Base-by-base conservation (phyloP, 1,139 yeast species). In the Zygoascus sp. region DNA sequence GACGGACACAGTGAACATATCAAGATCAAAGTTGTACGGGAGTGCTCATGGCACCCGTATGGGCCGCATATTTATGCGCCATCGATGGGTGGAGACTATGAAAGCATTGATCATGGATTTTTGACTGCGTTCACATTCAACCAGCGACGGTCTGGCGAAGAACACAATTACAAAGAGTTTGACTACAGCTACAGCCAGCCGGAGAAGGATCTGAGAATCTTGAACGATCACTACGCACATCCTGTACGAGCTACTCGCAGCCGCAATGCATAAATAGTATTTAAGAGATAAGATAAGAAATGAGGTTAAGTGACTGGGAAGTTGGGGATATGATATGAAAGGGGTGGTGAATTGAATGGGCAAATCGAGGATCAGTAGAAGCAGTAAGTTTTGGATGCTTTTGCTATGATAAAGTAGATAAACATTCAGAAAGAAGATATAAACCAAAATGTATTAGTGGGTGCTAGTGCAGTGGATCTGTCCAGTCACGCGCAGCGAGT, bases 41-140 rank as follows among this genome's bases (percentile, higher is more conserved):
- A 55, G 16, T 52, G 50, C 27, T 36, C 53, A 5, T 55, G 58
- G 58, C 58, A 55, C 37, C 58, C 58, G 11, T 27, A 44, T n/a
- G 44, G 42, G 15, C 58, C 58, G n/a, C 43, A 42, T 16, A 37
- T 55, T 7, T 55, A 54, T 40, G 55, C 54, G 1, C 49, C 58
- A 6, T 45, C 51, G 3, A 25, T 42, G 35, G 45, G 36, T n/a
- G 45, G 45, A 17, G 25, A 25, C 16, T 30, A 20, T 5, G 45
- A 36, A 5, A 35, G 36, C n/a, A 27, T 42, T 19, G 40, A 28
- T 28, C 28, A 34, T 15, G 45, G 45, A n/a, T 35, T 35, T 11
- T 28, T 42, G 28, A 35, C 36, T 4, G 30, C 45, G 8, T 42
- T 34, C 28, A 22, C 32, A 8, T 34, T 35, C 19, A 42, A 35